Base-by-base conservation (phyloP, 139 green algal genomes). In the Parachlorella kessleri region DNA sequence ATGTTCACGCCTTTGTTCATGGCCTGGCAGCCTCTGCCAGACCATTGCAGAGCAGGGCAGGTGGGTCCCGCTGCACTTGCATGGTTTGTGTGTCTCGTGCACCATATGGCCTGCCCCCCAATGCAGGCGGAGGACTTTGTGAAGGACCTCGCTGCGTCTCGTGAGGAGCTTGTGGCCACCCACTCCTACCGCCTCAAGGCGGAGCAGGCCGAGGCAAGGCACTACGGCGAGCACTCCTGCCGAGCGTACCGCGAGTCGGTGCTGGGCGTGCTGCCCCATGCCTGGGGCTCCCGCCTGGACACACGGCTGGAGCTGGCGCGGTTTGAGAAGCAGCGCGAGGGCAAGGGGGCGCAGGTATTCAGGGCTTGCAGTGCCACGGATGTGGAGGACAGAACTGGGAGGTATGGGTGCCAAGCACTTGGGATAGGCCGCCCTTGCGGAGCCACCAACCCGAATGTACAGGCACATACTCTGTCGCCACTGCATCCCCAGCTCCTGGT, bases 141-240 rank as follows among this genome's bases (percentile, higher is more conserved):
- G 9, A 33, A 69, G 28, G 63, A 32, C 28, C 63, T 69, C 28
- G 63, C 8, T 33, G 63, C 8, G 28, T 69, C 63, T 18, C 28
- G 28, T 33, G 14, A 14, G 23, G n/a, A 32, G 63, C 63, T 69
- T 59, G 48, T 59, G 14, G 48, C 48, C 14, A 18, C 48, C 14
- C 48, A 59, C 21, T 14, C 48, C 14, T 59, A 14, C 21, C 48
- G 48, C 14, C 21, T 59, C 14, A 14, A 18, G 21, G 90, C 93
- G 6, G 75, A 87, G 55, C 76, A 88, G 55, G 79, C 95, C 28
- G 88, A 88, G 63, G 85, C 78, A 0, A 81, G 88, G 9, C 91
- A 98, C 69, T 96, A 95, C 79, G 92, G 94, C 8, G 94, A 98
- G 88, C 81, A 88, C 1, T 96, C 92, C n/a, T 99, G 96, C 86